phyloP scores from a whole-genome alignment of 495 filamentous ascomycete species.

The Neurospora cerealis region DNA sequence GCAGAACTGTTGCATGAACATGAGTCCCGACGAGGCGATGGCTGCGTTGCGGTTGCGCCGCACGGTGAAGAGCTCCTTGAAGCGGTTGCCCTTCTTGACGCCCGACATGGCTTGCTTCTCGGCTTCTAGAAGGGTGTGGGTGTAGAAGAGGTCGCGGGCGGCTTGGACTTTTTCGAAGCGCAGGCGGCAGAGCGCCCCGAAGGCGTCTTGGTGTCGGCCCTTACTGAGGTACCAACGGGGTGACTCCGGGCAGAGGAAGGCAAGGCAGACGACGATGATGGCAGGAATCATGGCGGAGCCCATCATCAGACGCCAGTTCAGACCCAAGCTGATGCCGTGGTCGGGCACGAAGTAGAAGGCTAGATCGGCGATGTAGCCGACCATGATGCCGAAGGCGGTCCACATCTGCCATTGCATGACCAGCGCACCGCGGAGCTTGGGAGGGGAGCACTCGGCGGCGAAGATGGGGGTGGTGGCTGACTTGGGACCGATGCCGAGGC shows the following conservation, averaged over 20 bases:
- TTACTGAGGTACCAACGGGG: constrained; percentile 68
- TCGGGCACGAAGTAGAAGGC: constrained; percentile 58
- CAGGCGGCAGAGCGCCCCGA: constrained; percentile 52
- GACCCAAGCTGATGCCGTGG: constrained; percentile 42
- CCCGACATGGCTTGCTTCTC: constrained; percentile 47
- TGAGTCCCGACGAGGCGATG: constrained; percentile 64
- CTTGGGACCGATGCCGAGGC: constrained; percentile 74
- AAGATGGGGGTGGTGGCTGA: constrained; percentile 68
- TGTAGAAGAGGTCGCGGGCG: constrained; percentile 75
- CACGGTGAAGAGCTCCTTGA: constrained; percentile 61
- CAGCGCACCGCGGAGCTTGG: constrained; percentile 62
- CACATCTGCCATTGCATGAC: constrained; percentile 73
- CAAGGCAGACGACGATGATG: constrained; percentile 56
- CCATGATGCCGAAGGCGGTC: constrained; percentile 77
- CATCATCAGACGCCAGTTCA: constrained; percentile 83
- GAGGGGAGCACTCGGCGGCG: constrained; percentile 65
- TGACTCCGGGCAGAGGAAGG: constrained; percentile 67
- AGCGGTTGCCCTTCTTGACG: constrained; percentile 45
- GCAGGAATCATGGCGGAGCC: constrained; percentile 68
- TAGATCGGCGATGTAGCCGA: constrained; percentile 63
- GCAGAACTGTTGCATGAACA: constrained; percentile 81
- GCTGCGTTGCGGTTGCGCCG: constrained; percentile 70
- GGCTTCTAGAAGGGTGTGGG: constrained; percentile 59
- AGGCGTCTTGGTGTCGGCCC: constrained; percentile 54
- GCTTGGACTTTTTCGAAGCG: constrained; percentile 66